phyloP scores from a whole-genome alignment of 2,329 filamentous ascomycete species.

The Alternaria panax region DNA sequence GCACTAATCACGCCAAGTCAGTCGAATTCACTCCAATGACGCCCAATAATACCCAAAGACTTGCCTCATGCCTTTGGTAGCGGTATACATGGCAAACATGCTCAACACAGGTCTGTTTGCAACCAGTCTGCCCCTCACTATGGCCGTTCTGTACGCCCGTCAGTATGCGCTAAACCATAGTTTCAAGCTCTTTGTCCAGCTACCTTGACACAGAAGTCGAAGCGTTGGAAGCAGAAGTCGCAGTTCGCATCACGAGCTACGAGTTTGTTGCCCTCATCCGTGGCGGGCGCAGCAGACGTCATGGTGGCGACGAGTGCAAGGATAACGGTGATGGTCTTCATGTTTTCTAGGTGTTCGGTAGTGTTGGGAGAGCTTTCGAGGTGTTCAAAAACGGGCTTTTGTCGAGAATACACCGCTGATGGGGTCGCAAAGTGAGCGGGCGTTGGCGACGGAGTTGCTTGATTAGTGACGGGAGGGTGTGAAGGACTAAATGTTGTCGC shows the following conservation, averaged over 20 bases:
- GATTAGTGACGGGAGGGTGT: not conserved
- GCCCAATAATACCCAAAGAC: not conserved
- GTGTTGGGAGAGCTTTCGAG: not conserved
- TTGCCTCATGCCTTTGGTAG: slow-evolving; percentile 3
- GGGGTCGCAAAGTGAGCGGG: not conserved
- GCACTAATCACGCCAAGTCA: slow-evolving; percentile 5
- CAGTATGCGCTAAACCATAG: not conserved
- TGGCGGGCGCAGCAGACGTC: not conserved
- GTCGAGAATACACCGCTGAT: not conserved
- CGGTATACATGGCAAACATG: slow-evolving; percentile 22
- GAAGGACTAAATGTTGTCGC: not conserved
- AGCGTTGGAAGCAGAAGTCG: slow-evolving; percentile 7
- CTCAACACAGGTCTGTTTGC: slow-evolving; percentile 22
- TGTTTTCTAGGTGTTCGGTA: not conserved
- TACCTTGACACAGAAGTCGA: slow-evolving; percentile 23
- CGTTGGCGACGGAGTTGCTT: not conserved
- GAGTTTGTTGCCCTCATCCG: not conserved
- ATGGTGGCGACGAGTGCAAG: slow-evolving; percentile 2
- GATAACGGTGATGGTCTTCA: not conserved
- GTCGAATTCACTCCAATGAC: not conserved
- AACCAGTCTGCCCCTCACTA: slow-evolving; percentile 15
- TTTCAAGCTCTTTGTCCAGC: fast-evolving
- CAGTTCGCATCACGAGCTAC: slow-evolving; percentile 10
- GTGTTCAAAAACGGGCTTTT: not conserved
- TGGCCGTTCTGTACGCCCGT: slow-evolving; percentile 19